Percentiles rank a stretch among this genome's conserved stretches.
phyloP scores from a whole-genome alignment of 257 asterid species.

The Paulownia fortunei region DNA sequence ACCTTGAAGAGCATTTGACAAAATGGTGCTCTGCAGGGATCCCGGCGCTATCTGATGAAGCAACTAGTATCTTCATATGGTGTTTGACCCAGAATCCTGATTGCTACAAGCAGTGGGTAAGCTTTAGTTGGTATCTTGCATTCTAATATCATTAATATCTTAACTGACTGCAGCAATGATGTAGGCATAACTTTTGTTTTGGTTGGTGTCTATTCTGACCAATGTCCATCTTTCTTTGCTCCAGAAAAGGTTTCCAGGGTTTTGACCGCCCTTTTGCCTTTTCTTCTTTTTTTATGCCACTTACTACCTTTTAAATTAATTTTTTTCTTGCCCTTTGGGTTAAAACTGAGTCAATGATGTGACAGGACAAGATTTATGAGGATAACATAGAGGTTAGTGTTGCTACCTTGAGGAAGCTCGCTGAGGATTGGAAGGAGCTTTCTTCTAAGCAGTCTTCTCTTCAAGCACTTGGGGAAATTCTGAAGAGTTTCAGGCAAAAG shows the following conservation, averaged over 20 bases:
- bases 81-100: slow-evolving; percentile 80
- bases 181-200: neutral
- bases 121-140: slow-evolving; percentile 21
- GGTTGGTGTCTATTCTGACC: neutral
- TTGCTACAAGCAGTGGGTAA: slow-evolving; percentile 88
- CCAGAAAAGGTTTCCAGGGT: neutral
- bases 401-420: slow-evolving; percentile 62
- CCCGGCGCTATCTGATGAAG: slow-evolving; percentile 73
- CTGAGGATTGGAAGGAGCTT: slow-evolving; percentile 58
- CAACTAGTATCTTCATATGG: slow-evolving; percentile 70
- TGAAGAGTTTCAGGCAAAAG: slow-evolving; percentile 73
- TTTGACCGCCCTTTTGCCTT: neutral
- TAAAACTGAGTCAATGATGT: neutral
- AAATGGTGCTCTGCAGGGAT: slow-evolving; percentile 52
- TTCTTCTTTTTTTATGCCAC: neutral
- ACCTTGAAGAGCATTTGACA: slow-evolving; percentile 11
- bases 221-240: neutral
- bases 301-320: neutral
- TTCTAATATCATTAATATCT: neutral
- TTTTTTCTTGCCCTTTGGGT: neutral
- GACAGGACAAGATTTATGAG: slow-evolving; percentile 65
- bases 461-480: slow-evolving; percentile 56
- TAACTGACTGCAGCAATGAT: neutral
- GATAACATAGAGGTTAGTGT: slow-evolving; percentile 77
- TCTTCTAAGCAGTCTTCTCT: slow-evolving; percentile 62